A percentile compares a stretch with the other conserved stretches of the same genome.
Evolutionary conservation across 2,329 filamentous ascomycete genomes (phyloP).

Genomic region (Colletotrichum sp.): DNA sequence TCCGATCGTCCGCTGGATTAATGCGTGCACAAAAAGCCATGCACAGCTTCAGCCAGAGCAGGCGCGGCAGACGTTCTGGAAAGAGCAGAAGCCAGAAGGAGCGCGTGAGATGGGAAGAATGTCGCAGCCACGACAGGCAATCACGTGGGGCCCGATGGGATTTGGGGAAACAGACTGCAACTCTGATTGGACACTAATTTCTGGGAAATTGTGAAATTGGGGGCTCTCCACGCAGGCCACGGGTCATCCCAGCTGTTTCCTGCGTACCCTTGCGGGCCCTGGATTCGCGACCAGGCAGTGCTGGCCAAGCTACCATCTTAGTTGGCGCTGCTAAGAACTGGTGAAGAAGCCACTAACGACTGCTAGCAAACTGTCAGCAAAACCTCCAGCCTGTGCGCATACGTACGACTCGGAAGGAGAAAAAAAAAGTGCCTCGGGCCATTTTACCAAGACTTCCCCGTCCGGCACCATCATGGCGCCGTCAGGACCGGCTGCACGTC

Average conservation of each 20-base stretch:
- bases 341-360: background rate
- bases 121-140: slow-evolving; percentile 31
- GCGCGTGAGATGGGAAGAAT: background rate
- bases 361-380: background rate
- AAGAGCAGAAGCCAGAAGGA: background rate
- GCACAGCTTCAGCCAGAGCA: background rate
- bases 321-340: background rate
- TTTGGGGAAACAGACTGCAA: slow-evolving; percentile 11
- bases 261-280: slow-evolving; percentile 13
- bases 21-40: background rate
- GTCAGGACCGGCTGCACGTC: slow-evolving; percentile 3
- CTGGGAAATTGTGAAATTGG: slow-evolving; percentile 28
- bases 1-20: background rate
- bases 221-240: slow-evolving; percentile 21
- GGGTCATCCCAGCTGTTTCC: slow-evolving; percentile 26
- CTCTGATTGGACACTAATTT: slow-evolving; percentile 29
- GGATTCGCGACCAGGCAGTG: background rate
- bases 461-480: slow-evolving; percentile 2
- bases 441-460: slow-evolving; percentile 6
- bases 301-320: background rate
- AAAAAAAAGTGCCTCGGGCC: background rate
- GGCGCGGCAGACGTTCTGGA: background rate
- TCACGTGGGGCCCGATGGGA: slow-evolving; percentile 33
- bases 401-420: background rate
- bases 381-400: background rate